Evolutionary conservation across 805 yeast species (phyloP).

Genomic region (Saturnispora sanitii): DNA sequence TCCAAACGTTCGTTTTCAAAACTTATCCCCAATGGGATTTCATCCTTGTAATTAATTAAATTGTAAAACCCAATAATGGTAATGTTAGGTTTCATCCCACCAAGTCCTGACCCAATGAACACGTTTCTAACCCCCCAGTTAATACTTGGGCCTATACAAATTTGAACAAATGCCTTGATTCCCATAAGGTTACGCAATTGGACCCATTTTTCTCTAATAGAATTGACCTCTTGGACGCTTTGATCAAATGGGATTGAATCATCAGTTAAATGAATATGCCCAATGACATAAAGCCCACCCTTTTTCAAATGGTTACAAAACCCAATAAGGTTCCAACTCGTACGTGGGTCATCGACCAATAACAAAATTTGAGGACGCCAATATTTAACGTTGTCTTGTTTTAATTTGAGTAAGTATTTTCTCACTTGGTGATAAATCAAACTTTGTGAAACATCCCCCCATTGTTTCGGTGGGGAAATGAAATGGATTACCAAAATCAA

Average conservation of each 20-base stretch:
- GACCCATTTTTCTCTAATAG: constrained; percentile 74
- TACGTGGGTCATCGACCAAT: constrained; percentile 83
- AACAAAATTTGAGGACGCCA: constrained; percentile 96
- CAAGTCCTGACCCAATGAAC: constrained; percentile 88
- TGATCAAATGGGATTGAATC: constrained; percentile 55
- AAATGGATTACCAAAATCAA: constrained; percentile 78
- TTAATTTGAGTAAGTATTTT: constrained; percentile 70
- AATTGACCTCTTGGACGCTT: constrained; percentile 57
- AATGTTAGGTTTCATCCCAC: constrained; percentile 96
- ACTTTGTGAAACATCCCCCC: constrained; percentile 98
- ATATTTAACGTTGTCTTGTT: constrained; percentile 90
- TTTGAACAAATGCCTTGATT: constrained; percentile 90
- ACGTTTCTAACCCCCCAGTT: constrained; percentile 96
- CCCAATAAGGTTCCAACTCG: constrained; percentile 83
- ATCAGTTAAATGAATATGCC: constrained; percentile 73
- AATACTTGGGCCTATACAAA: constrained; percentile 75
- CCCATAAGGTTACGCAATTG: constrained; percentile 67
- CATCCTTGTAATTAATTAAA: constrained; percentile 25
- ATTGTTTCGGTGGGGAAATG: constrained; percentile 86
- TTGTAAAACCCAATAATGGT: constrained; percentile 88
- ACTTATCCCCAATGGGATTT: constrained; percentile 15
- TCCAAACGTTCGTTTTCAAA: constrained; percentile 20
- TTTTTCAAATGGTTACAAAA: constrained; percentile 93
- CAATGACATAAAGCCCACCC: constrained; percentile 87
- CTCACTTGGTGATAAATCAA: constrained; percentile 94